Evolutionary conservation across 306 rosid species (phyloP).

Genomic region (Senna tora): DNA sequence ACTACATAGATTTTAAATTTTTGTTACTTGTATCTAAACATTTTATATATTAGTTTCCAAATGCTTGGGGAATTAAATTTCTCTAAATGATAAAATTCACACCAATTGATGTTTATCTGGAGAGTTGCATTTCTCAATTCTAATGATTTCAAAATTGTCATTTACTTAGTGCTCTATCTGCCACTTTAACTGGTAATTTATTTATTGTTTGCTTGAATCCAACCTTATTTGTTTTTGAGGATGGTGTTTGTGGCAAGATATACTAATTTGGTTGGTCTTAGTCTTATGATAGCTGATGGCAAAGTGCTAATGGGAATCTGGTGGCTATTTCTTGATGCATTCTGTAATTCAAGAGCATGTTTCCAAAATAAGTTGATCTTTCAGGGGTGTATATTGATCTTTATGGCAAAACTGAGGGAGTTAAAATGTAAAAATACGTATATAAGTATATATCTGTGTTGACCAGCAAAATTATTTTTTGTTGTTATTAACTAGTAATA

Average conservation of each 20-base stretch:
- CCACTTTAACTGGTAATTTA: background rate
- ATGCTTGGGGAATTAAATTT: background rate
- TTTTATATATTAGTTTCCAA: too few species aligned
- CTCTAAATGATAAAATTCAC: background rate
- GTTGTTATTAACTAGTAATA: background rate
- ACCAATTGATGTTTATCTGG: background rate
- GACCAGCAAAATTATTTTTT: background rate
- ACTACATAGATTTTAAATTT: too few species aligned
- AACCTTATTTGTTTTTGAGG: background rate
- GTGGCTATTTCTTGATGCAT: constrained; percentile 5
- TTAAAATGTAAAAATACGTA: background rate
- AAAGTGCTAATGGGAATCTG: background rate
- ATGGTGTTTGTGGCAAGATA: background rate
- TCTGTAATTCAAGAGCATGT: background rate
- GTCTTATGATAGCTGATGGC: constrained; percentile 14
- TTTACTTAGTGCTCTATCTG: background rate
- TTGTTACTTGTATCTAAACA: too few species aligned
- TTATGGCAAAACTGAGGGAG: background rate
- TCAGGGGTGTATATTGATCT: background rate
- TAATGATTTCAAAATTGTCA: background rate
- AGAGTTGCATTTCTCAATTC: background rate
- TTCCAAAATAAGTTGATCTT: background rate
- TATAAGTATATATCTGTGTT: background rate
- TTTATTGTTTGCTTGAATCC: background rate
- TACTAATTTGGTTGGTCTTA: background rate